Percentiles rank a stretch among this genome's conserved stretches.
These are phyloP conservation scores for Phaffia australis DNA, from an alignment of 768 basidiomycete genomes.

Conservation along the genomic window DNA sequence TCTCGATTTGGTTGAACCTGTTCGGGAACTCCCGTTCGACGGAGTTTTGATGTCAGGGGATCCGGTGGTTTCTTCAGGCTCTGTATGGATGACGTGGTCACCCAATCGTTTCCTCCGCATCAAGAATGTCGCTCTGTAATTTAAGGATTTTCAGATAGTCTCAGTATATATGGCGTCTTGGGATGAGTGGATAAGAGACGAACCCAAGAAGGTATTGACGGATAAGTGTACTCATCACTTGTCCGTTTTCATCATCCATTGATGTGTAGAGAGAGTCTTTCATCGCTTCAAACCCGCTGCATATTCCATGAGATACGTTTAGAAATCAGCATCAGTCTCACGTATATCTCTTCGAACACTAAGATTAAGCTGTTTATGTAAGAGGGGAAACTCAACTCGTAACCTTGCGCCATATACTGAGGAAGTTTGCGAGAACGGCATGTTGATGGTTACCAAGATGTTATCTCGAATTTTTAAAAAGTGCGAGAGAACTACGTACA, in stretches of 20 bases:
- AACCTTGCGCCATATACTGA: slow-evolving; percentile 67
- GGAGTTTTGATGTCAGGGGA: not conserved
- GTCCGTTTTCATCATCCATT: slow-evolving; percentile 65
- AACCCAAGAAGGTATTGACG: slow-evolving; percentile 73
- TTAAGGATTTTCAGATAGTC: slow-evolving; percentile 6
- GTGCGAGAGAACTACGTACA: not conserved
- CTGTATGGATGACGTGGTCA: slow-evolving; percentile 24
- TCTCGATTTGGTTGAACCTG: slow-evolving; percentile 25
- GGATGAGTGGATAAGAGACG: slow-evolving; percentile 13
- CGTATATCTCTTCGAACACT: not conserved
- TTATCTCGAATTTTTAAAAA: no score
- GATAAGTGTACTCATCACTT: slow-evolving; percentile 65
- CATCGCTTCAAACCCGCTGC: not conserved
- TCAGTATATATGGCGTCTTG: not conserved
- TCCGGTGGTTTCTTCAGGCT: slow-evolving; percentile 13
- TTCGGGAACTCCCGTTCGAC: slow-evolving; percentile 41
- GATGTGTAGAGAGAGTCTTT: not conserved
- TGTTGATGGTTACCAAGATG: no score
- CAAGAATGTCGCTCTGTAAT: slow-evolving; percentile 41
- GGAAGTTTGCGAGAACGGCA: slow-evolving; percentile 37
- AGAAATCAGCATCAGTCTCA: not conserved
- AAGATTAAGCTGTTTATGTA: slow-evolving; percentile 36
- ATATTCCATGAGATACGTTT: not conserved
- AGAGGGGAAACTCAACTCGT: slow-evolving; percentile 59
- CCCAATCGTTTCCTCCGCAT: slow-evolving; percentile 58